Percentiles rank a stretch among this genome's conserved stretches.
These are phyloP conservation scores for Parsonsia alboflavescens DNA, from an alignment of 257 asterid genomes.

Conservation along the genomic window DNA sequence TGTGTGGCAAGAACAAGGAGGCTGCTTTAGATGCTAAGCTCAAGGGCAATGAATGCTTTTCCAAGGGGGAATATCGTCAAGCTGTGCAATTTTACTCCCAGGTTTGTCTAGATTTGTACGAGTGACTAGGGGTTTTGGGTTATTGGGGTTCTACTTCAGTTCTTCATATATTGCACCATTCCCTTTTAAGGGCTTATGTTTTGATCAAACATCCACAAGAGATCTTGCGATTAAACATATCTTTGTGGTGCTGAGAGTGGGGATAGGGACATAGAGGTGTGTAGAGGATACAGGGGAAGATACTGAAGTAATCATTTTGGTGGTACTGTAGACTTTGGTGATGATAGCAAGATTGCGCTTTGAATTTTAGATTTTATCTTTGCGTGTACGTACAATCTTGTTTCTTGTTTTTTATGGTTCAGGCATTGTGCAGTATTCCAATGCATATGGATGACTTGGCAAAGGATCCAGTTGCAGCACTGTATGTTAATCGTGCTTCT, in stretches of 20 bases:
- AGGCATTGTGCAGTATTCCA: slow-evolving; percentile 85
- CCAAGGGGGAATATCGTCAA: slow-evolving; percentile 56
- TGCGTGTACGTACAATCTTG: background rate
- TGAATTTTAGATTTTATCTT: background rate
- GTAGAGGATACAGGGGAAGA: background rate
- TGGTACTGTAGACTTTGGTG: background rate
- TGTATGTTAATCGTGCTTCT: slow-evolving; percentile 87
- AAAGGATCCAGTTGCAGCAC: slow-evolving; percentile 50
- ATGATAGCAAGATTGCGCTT: background rate
- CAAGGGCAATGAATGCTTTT: slow-evolving; percentile 69
- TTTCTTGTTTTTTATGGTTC: slow-evolving; percentile 18
- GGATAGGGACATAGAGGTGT: background rate
- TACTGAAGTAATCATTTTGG: background rate
- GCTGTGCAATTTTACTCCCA: slow-evolving; percentile 72
- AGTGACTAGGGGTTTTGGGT: background rate
- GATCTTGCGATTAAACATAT: background rate
- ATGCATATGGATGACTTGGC: slow-evolving; percentile 44
- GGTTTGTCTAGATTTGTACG: slow-evolving; percentile 25
- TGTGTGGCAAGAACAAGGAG: slow-evolving; percentile 64
- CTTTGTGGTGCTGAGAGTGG: background rate
- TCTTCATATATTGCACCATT: background rate
- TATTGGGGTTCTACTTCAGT: background rate
- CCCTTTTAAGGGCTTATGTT: background rate
- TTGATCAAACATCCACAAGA: background rate
- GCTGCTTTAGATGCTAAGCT: slow-evolving; percentile 69